Evolutionary conservation across 768 basidiomycete species (phyloP), one percentile per base, ranked within the genome.

Genomic region (Gautieria morchelliformis): DNA sequence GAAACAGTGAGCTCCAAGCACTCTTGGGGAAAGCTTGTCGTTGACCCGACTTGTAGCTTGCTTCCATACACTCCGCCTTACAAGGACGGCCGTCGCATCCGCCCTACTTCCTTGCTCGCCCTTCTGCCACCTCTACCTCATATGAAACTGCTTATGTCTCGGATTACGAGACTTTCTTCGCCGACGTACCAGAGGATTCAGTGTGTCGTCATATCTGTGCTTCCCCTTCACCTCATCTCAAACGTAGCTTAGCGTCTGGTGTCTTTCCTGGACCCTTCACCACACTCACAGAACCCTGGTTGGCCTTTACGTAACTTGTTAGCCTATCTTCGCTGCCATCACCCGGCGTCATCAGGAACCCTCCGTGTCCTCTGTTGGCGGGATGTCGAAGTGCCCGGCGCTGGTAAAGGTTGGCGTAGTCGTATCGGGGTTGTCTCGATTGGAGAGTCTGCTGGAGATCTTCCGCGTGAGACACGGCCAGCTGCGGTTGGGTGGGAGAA

Each of bases 301-400:
- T 95, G 95, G 95, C 91, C 93, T 0, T 77, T 97, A 6, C 87
- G 95, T 45, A 98, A 97, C 67, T 79, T 94, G 59, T 85, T 98
- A 10, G 80, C 87, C 15, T 93, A 87, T 69, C 82, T 97, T 14
- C 77, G 78, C 24, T 77, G 78, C 35, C 67, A 81, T 12, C 79
- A 89, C 65, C 79, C 81, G 0, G 64, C 72, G 1, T 70, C 71
- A 3, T 75, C 81, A 0, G 15, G 46, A 41, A 42, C 41, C 42
- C 55, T 94, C 4, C 80, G 78, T 22, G 73, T 97, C 8, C 74
- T 95, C 37, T 84, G 86, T 63, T 90, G 92, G 81, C 78, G 93
- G 22, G 87, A 90, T 58, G 58, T 70, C 33, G 84, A 87, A 20
- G 41, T 72, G 1, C 76, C 83, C 0, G 52, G 39, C 32, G 60